These are phyloP conservation scores for Paxillus rubicundulus DNA, from an alignment of 768 basidiomycete species.

Conservation along the genomic window DNA sequence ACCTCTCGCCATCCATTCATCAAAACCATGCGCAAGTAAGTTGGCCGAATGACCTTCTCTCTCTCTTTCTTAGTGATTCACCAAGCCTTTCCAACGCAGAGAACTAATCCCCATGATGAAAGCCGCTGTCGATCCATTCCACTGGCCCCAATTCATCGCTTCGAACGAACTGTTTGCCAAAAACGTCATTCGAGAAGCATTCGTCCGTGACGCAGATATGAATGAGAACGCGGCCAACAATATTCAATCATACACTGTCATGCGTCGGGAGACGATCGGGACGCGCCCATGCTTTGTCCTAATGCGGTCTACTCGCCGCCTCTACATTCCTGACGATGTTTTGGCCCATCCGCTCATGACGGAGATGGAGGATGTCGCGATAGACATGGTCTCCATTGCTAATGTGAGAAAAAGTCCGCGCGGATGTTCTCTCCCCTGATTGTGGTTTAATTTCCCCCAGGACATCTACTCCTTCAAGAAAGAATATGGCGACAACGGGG, in stretches of 20 bases:
- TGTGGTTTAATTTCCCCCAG: constrained; percentile 6
- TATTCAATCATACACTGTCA: constrained; percentile 28
- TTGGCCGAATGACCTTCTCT: background rate
- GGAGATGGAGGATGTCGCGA: constrained; percentile 26
- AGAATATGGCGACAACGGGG: constrained; percentile 27
- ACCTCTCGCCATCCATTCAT: constrained; percentile 23
- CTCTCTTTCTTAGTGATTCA: background rate
- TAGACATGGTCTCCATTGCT: constrained; percentile 28
- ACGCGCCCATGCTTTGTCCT: constrained; percentile 28
- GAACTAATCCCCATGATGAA: constrained; percentile 24
- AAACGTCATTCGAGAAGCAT: constrained; percentile 24
- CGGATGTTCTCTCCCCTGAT: background rate
- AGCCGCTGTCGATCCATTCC: constrained; percentile 22
- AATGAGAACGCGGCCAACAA: constrained; percentile 10
- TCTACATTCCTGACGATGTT: constrained; percentile 24
- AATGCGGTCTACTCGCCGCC: constrained; percentile 27
- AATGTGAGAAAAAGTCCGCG: constrained; percentile 15
- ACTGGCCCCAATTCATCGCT: constrained; percentile 28
- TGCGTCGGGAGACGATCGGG: constrained; percentile 28
- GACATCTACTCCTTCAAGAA: constrained; percentile 33
- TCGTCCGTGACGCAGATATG: constrained; percentile 23
- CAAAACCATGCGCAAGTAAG: constrained; percentile 24
- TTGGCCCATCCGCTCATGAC: constrained; percentile 19
- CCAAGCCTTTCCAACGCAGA: constrained; percentile 7
- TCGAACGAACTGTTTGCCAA: constrained; percentile 18